These are phyloP conservation scores for Drechslera avenae DNA, from an alignment of 2,329 filamentous ascomycete species.

Conservation along the genomic window DNA sequence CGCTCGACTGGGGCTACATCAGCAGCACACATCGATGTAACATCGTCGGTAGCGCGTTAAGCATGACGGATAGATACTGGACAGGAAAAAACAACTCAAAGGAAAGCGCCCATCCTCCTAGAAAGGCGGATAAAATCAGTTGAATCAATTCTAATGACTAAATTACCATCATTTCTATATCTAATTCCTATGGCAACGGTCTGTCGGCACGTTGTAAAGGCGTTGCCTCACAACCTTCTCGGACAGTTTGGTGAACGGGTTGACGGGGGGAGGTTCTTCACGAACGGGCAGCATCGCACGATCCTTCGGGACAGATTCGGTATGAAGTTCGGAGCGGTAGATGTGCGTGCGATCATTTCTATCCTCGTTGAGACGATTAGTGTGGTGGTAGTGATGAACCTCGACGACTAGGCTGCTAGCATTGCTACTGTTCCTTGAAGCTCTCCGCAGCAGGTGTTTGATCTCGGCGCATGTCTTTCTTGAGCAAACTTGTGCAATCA, in stretches of 20 bases:
- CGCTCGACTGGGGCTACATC: not conserved
- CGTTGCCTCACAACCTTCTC: slow-evolving; percentile 3
- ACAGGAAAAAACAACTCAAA: too few species aligned
- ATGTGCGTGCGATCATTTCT: slow-evolving; percentile 1
- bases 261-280: not conserved
- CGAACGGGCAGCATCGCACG: not conserved
- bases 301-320: not conserved
- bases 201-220: not conserved
- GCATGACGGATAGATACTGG: too few species aligned
- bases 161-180: not conserved
- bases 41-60: too few species aligned
- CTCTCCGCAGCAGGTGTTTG: slow-evolving; percentile 3
- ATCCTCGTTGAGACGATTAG: slow-evolving; percentile 4
- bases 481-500: slow-evolving; percentile 9
- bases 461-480: slow-evolving; percentile 8
- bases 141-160: not conserved
- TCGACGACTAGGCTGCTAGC: slow-evolving; percentile 8
- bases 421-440: slow-evolving; percentile 4
- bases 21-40: too few species aligned
- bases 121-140: not conserved
- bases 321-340: slow-evolving; percentile 1
- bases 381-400: slow-evolving; percentile 11
- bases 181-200: not conserved
- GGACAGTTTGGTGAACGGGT: not conserved
- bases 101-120: too few species aligned